phyloP scores from a whole-genome alignment of 192 early-diverging fungal genomes.

The Gamsiella multidivaricata region DNA sequence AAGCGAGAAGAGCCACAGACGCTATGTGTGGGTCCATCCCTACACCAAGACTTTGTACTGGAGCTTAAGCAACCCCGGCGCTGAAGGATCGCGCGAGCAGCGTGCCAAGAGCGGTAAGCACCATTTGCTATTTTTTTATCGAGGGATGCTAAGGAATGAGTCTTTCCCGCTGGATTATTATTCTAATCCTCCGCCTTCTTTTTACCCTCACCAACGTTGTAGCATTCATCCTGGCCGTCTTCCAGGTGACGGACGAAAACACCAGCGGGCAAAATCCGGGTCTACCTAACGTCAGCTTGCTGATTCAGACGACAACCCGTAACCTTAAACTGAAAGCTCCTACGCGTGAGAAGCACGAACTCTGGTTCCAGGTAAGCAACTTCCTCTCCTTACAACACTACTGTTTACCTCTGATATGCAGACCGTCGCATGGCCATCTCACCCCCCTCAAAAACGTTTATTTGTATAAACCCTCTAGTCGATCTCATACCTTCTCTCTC shows the following conservation, averaged over 20 bases:
- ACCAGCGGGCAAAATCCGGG: conserved; percentile 23
- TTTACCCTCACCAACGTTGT: conserved; percentile 18
- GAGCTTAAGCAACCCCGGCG: conserved; percentile 71
- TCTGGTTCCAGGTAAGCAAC: conserved; percentile 72
- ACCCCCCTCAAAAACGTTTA: too few species aligned
- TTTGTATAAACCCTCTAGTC: conserved; percentile 9
- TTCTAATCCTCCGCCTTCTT: not conserved
- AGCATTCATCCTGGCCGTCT: conserved; percentile 75
- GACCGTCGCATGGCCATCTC: too few species aligned
- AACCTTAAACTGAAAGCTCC: conserved; percentile 80
- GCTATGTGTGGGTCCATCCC: conserved; percentile 87
- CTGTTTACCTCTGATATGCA: too few species aligned
- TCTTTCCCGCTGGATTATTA: not conserved
- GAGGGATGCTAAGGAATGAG: not conserved
- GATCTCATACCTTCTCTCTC: conserved; percentile 31
- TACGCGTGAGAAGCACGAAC: conserved; percentile 72
- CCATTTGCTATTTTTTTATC: conserved; percentile 10
- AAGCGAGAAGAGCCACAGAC: conserved; percentile 71
- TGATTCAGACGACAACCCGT: conserved; percentile 74
- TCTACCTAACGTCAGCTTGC: conserved; percentile 68
- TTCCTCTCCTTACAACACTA: not conserved
- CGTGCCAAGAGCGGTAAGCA: conserved; percentile 62
- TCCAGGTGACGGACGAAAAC: conserved; percentile 62
- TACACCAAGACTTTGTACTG: conserved; percentile 84
- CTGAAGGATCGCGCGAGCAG: conserved; percentile 49